phyloP scores from a whole-genome alignment of 768 basidiomycete genomes.

The Boletus reticuloceps region DNA sequence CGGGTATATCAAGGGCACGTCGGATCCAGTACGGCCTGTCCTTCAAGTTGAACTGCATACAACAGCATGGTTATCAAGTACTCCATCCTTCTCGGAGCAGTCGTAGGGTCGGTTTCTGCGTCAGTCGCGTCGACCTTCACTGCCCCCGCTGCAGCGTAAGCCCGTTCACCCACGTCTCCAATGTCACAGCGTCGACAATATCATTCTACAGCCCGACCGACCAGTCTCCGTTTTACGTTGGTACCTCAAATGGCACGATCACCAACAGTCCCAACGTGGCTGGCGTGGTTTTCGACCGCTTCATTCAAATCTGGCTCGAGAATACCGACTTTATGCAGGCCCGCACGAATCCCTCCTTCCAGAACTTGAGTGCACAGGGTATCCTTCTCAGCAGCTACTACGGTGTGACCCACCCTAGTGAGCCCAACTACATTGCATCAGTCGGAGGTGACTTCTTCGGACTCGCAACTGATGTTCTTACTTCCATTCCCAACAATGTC shows the following conservation, averaged over 20 bases:
- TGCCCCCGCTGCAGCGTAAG: constrained; percentile 29
- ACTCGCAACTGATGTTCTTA: constrained; percentile 38
- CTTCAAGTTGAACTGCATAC: background rate
- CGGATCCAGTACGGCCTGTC: too few relatives aligned
- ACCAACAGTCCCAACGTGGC: constrained; percentile 35
- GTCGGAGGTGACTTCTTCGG: constrained; percentile 56
- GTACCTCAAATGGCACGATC: constrained; percentile 42
- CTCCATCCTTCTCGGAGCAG: constrained; percentile 13
- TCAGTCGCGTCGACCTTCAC: constrained; percentile 26
- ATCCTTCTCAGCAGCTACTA: constrained; percentile 47
- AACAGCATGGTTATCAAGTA: constrained; percentile 15
- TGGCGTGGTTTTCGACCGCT: constrained; percentile 45
- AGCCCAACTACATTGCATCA: constrained; percentile 55
- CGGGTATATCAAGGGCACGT: constrained; percentile 7
- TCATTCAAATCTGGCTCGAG: constrained; percentile 61
- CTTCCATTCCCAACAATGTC: constrained; percentile 41
- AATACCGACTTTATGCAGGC: constrained; percentile 52
- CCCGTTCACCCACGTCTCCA: background rate
- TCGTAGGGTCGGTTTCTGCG: constrained; percentile 20
- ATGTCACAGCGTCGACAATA: background rate
- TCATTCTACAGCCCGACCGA: constrained; percentile 23
- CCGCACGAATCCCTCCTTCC: constrained; percentile 27
- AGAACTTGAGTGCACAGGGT: constrained; percentile 46
- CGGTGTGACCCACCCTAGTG: constrained; percentile 54
- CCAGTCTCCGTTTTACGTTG: constrained; percentile 40